A percentile compares a stretch with the other conserved stretches of the same genome.
Evolutionary conservation across 768 basidiomycete species (phyloP).

Genomic region (Ramaria rubella): DNA sequence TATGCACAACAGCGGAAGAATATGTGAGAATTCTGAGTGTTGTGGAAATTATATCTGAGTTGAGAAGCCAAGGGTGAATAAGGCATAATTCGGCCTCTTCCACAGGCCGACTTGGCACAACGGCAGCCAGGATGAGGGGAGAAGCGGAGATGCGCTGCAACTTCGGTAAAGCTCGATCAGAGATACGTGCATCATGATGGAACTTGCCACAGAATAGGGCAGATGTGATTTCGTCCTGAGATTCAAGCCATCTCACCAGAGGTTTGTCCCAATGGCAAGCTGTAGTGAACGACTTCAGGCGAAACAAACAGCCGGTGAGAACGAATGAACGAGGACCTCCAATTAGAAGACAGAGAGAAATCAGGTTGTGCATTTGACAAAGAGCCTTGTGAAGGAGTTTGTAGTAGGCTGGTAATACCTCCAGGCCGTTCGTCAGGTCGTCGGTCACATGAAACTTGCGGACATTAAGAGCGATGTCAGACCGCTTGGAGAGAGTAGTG

Average conservation of each 20-base stretch:
- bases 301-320: conserved; percentile 20
- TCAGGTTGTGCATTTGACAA: conserved; percentile 19
- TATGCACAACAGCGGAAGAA: conserved; percentile 18
- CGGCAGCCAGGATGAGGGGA: conserved; percentile 21
- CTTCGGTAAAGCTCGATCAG: conserved; percentile 14
- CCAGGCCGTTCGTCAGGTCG: neutral
- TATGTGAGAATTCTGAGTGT: conserved; percentile 18
- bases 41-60: conserved; percentile 19
- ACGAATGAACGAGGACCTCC: conserved; percentile 18
- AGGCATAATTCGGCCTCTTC: conserved; percentile 23
- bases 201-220: conserved; percentile 23
- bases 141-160: conserved; percentile 21
- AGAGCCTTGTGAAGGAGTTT: conserved; percentile 18
- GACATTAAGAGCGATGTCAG: neutral
- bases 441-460: neutral
- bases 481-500: neutral
- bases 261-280: conserved; percentile 20
- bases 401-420: neutral
- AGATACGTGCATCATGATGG: conserved; percentile 11
- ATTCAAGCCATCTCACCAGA: conserved; percentile 18
- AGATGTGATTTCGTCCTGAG: conserved; percentile 16
- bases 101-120: conserved; percentile 21
- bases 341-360: conserved; percentile 21
- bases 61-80: conserved; percentile 19
- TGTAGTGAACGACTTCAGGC: conserved; percentile 20